Conservation (phyloP, 1,139 yeast genomes). For the Kurtzmaniella quercitrusa region DNA sequence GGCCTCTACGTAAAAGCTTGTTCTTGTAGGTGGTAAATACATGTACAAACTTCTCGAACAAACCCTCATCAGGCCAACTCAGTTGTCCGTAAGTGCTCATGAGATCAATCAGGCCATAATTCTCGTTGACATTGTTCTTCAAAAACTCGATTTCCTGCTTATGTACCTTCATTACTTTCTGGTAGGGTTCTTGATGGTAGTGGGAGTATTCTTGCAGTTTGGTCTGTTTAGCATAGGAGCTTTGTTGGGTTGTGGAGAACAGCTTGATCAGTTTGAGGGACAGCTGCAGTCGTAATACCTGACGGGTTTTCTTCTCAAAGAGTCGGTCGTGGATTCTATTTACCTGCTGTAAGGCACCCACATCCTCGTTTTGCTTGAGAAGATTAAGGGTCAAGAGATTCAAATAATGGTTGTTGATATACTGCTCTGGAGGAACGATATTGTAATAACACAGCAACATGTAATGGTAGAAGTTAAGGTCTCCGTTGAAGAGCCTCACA, state of each 20-base stretch:
- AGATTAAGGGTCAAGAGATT: constrained; percentile 34
- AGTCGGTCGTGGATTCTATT: constrained; percentile 24
- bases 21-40: background rate
- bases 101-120: constrained; percentile 2
- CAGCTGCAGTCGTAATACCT: constrained; percentile 29
- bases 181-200: background rate
- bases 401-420: constrained; percentile 35
- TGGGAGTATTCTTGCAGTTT: background rate
- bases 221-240: background rate
- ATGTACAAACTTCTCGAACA: constrained; percentile 5
- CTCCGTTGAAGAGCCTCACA: constrained; percentile 29
- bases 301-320: constrained; percentile 27
- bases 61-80: constrained; percentile 2
- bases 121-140: background rate
- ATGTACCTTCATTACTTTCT: background rate
- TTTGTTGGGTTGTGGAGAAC: background rate
- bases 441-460: constrained; percentile 42
- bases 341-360: constrained; percentile 28
- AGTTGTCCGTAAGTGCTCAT: constrained; percentile 3
- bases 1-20: background rate
- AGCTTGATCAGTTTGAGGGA: constrained; percentile 27
- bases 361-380: constrained; percentile 36
- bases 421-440: constrained; percentile 24
- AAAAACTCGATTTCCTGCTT: constrained; percentile 1
- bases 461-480: constrained; percentile 34